These are phyloP conservation scores for Elaphomyces granulatus DNA, from an alignment of 495 filamentous ascomycete genomes.

Conservation along the genomic window DNA sequence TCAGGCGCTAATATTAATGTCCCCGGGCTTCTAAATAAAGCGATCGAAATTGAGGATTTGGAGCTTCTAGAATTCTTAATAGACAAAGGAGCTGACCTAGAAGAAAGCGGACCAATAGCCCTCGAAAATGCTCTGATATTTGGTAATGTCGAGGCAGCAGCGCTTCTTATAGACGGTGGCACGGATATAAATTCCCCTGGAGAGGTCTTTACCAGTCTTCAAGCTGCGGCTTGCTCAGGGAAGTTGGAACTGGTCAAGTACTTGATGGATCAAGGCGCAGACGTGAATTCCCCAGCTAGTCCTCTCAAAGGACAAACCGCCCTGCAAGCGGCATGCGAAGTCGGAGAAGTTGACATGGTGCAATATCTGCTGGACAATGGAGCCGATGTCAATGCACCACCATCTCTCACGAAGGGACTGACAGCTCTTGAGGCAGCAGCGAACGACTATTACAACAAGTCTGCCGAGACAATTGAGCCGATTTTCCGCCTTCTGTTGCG, in stretches of 20 bases:
- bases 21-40: neutral
- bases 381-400: conserved; percentile 16
- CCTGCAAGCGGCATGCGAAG: conserved; percentile 17
- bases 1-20: neutral
- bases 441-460: neutral
- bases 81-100: neutral
- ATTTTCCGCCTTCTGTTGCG: neutral
- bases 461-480: neutral
- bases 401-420: neutral
- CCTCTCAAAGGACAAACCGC: conserved; percentile 11
- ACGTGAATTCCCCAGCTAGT: conserved; percentile 16
- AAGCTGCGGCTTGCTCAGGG: neutral
- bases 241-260: neutral
- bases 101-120: neutral
- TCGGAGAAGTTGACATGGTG: conserved; percentile 8
- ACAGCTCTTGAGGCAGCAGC: neutral
- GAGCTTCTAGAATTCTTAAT: neutral
- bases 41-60: neutral
- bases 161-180: conserved; percentile 3
- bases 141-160: conserved; percentile 2
- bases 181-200: conserved; percentile 3
- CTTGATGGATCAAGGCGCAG: conserved; percentile 7
- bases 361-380: neutral
- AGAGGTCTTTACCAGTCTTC: neutral
- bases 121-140: conserved; percentile 4